Evolutionary conservation across 768 basidiomycete genomes (phyloP), one percentile per base, ranked within the genome.

Genomic region (Tremella fuciformis): DNA sequence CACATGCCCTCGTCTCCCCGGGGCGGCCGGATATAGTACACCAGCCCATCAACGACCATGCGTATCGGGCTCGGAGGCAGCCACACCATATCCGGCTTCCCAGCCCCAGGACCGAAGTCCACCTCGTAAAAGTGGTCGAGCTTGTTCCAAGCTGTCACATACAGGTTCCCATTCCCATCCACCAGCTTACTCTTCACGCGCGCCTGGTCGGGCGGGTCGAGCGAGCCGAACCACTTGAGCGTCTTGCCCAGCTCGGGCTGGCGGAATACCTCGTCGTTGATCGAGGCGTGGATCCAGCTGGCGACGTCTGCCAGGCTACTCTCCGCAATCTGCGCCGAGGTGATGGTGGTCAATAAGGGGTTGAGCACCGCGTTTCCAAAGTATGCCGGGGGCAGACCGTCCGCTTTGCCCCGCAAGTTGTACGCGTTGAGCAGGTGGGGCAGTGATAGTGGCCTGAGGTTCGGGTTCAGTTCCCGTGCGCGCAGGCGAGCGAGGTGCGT

Each of bases 141-240:
- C 48, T 58, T 58, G 56, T 62, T 67, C 66, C 66, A 67, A 24
- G 60, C 59, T 37, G 55, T 61, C 29, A 64, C 44, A 59, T 55
- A 58, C 39, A 64, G 51, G 13, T 50, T 37, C 4, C 66, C 66
- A 3, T 26, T 42, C 1, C 59, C 59, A 21, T 26, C 16, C 22
- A 29, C 24, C 34, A 68, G 63, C 24, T 38, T 38, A 3, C 18
- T 15, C 37, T 34, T 21, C 25, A 65, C 55, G 22, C 48, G 38
- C 1, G 46, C 58, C 15, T 63, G 56, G 11, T 34, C 29, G 29
- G 29, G 29, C 29, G 29, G 29, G 29, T 34, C 29, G 29, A 34
- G 29, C 11, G 29, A 34, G 6, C 29, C 29, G 4, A 34, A 34
- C 66, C 66, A 68, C 4, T 46, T 24, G 13, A 64, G 42, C 11